Evolutionary conservation across 2,329 filamentous ascomycete species (phyloP), one percentile per base, ranked within the genome.

Genomic region (Ophiocordyceps sinensis): DNA sequence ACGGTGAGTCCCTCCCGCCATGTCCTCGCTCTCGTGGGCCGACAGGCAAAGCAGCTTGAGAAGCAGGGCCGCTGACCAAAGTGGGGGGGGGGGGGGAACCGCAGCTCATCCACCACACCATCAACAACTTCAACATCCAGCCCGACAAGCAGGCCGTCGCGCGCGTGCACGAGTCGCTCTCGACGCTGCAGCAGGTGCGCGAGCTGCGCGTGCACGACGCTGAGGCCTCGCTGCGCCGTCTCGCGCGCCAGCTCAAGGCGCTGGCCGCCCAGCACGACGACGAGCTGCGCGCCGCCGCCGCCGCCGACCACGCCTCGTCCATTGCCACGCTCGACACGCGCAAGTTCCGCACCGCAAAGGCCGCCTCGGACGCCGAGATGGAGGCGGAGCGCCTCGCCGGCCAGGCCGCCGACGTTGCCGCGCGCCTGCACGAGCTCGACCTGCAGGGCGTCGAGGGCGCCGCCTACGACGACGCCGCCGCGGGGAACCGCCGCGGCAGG

Each of bases 281-380:
- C 41, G 85, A 93, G 61, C 80, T 85, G 1, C 68, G 85, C 1
- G 65, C 77, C 1, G 67, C 79, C 3, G 85, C 94, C 66, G 76
- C 84, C 0, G 73, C 80, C 6, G 77, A 77, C 44, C 89, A 96
- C 64, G 86, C 88, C 6, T 79, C 78, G 30, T 77, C 85, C 55
- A 94, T 96, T 47, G 73, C 91, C 17, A 75, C 82, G 34, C 79
- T 95, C 45, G 89, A 96, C 62, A 94, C 86, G 2, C 79, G 88
- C 51, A 95, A 95, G 57, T 96, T 96, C 64, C 81, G 87, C 51
- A 81, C 86, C 43, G 89, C 89, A n/a, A 96, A 96, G 62, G 78
- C 84, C 14, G 86, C 85, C 0, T 82, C 77, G 2, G 89, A 96
- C 58, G 69, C 91, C 7, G 88, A 95, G 66, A 87, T 89, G 55